A percentile compares a stretch with the other conserved stretches of the same genome.
Conservation (phyloP, 139 green algal genomes). For the Trebouxia sp. region DNA sequence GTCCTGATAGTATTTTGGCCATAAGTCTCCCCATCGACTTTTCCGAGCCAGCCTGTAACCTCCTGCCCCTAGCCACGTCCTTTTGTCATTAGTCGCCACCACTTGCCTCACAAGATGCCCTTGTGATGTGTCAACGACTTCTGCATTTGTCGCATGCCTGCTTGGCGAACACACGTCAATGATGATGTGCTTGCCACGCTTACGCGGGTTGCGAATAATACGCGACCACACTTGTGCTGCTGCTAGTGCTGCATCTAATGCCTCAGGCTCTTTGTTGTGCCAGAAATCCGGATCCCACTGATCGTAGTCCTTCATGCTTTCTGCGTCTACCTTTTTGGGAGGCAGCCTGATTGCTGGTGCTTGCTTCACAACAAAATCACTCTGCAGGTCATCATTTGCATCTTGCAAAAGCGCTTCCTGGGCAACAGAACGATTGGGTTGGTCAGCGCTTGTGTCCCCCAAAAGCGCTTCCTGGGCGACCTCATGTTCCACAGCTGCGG, state of each 20-base stretch:
- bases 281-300: not conserved
- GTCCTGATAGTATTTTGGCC: constrained; percentile 59
- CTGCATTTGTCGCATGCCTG: not conserved
- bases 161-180: constrained; percentile 67
- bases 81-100: constrained; percentile 42
- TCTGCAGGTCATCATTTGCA: too few relatives aligned
- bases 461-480: not conserved
- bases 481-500: constrained; percentile 15
- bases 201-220: constrained; percentile 51
- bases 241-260: constrained; percentile 7
- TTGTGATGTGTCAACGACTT: not conserved
- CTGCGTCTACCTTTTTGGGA: not conserved
- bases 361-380: too few relatives aligned
- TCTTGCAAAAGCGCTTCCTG: too few relatives aligned
- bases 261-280: constrained; percentile 1
- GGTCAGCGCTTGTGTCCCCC: not conserved
- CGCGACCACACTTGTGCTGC: constrained; percentile 30
- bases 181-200: constrained; percentile 65
- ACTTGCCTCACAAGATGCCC: constrained; percentile 56
- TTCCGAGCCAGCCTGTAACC: constrained; percentile 59
- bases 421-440: not conserved
- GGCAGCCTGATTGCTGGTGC: not conserved
- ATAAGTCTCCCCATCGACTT: constrained; percentile 73
- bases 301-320: constrained; percentile 24
- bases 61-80: constrained; percentile 48